A percentile compares a stretch with the other conserved stretches of the same genome.
These are phyloP conservation scores for Yarrowia sp. DNA, from an alignment of 805 yeast genomes.

Conservation along the genomic window DNA sequence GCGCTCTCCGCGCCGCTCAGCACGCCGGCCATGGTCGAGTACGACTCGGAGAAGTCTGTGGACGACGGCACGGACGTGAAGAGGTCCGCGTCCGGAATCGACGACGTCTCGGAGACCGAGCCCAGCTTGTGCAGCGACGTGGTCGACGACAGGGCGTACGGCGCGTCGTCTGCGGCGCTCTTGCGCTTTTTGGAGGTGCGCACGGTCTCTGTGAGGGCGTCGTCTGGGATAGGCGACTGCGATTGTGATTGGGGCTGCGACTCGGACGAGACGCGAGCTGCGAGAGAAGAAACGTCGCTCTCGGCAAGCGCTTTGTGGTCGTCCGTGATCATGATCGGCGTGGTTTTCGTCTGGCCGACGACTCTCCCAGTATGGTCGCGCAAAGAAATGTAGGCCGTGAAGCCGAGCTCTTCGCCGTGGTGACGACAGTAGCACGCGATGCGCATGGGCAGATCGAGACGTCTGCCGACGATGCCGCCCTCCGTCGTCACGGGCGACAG, in stretches of 20 bases:
- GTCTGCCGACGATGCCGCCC: slow-evolving; percentile 35
- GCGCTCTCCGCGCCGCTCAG: slow-evolving; percentile 27
- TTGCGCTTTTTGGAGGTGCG: slow-evolving; percentile 18
- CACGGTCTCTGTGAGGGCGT: background rate
- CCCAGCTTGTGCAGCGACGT: slow-evolving; percentile 23
- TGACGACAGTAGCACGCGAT: slow-evolving; percentile 95
- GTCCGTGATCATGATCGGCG: slow-evolving; percentile 88
- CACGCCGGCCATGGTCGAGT: background rate
- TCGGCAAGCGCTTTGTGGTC: slow-evolving; percentile 61
- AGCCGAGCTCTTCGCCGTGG: slow-evolving; percentile 85
- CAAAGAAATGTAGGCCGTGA: slow-evolving; percentile 51
- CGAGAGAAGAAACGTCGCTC: background rate
- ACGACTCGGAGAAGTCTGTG: slow-evolving; percentile 10
- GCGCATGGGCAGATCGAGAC: slow-evolving; percentile 60
- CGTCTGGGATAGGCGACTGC: background rate
- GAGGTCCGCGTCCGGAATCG: slow-evolving; percentile 1
- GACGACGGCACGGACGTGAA: slow-evolving; percentile 16
- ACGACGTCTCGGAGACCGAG: slow-evolving; percentile 3
- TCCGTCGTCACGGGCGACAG: slow-evolving; percentile 38
- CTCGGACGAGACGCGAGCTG: background rate
- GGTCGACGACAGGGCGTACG: slow-evolving; percentile 18
- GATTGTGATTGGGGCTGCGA: background rate
- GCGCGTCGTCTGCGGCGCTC: background rate
- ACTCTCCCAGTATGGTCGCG: slow-evolving; percentile 59
- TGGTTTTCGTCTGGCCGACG: slow-evolving; percentile 68